phyloP scores from a whole-genome alignment of 1,284 basidiomycete species.

The Marasmius sp. region DNA sequence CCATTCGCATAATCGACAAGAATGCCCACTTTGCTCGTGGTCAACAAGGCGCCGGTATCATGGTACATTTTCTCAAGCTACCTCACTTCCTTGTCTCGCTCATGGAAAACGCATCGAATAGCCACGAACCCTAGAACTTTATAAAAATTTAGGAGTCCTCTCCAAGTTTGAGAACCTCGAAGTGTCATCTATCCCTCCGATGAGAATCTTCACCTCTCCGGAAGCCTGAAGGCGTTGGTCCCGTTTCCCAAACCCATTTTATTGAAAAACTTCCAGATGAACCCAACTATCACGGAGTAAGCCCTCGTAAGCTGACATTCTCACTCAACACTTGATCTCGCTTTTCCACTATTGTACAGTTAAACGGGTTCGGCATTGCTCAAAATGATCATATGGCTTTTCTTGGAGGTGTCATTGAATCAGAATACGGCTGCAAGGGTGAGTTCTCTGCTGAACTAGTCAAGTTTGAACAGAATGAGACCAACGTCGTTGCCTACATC shows the following conservation, averaged over 20 bases:
- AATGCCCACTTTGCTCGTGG: neutral
- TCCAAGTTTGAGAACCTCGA: constrained; percentile 3
- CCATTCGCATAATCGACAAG: constrained; percentile 11
- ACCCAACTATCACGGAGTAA: constrained; percentile 12
- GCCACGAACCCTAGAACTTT: constrained; percentile 14
- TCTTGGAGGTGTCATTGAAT: constrained; percentile 25
- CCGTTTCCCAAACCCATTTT: neutral
- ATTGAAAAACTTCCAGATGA: neutral
- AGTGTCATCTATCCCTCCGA: neutral
- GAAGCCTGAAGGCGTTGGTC: neutral
- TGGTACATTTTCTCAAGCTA: neutral
- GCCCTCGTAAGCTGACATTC: neutral
- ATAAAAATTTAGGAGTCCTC: constrained; percentile 8
- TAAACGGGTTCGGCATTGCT: constrained; percentile 27
- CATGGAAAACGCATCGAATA: neutral
- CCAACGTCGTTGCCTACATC: constrained; percentile 23
- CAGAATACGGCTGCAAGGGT: constrained; percentile 21
- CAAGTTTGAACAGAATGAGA: constrained; percentile 28
- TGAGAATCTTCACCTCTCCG: neutral
- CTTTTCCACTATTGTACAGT: constrained; percentile 9
- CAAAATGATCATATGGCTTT: constrained; percentile 30
- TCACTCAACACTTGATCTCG: neutral
- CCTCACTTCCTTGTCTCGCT: neutral
- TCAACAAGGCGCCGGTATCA: constrained; percentile 7
- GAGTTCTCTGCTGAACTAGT: constrained; percentile 31